Evolutionary conservation across 768 basidiomycete genomes (phyloP).

Genomic region (Dendrothele bispora): DNA sequence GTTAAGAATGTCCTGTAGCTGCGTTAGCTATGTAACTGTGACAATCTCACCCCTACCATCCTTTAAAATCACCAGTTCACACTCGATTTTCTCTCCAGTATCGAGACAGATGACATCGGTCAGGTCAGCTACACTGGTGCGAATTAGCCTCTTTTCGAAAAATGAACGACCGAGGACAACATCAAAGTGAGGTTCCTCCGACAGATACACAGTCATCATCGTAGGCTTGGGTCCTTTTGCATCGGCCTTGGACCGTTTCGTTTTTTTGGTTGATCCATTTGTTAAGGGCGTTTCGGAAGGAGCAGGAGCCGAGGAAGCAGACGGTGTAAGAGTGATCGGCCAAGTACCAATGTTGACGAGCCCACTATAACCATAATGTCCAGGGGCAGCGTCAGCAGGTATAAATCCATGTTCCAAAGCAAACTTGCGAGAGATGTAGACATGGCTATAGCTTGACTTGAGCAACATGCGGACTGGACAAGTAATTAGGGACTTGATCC

Average conservation of each 20-base stretch:
- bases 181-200: constrained; percentile 95
- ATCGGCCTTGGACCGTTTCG: constrained; percentile 2
- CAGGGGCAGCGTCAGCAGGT: constrained; percentile 82
- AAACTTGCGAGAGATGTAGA: constrained; percentile 95
- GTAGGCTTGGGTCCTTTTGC: constrained; percentile 36
- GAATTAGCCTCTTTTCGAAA: constrained; percentile 79
- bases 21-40: constrained; percentile 64
- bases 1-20: no score
- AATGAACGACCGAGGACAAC: constrained; percentile 90
- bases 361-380: constrained; percentile 92
- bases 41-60: constrained; percentile 91
- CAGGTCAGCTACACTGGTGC: constrained; percentile 77
- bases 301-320: constrained; percentile 12
- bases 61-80: constrained; percentile 88
- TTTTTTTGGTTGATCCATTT: neutral
- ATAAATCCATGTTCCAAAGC: constrained; percentile 87
- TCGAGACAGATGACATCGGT: constrained; percentile 93
- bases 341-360: constrained; percentile 83
- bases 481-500: neutral
- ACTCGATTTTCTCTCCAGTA: constrained; percentile 87
- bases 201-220: constrained; percentile 72
- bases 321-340: constrained; percentile 72
- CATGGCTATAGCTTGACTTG: constrained; percentile 87
- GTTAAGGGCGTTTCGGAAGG: neutral
- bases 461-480: constrained; percentile 85